Evolutionary conservation across 2,329 filamentous ascomycete species (phyloP), one percentile per base, ranked within the genome.

Genomic region (Xylariomycetidae sp.): DNA sequence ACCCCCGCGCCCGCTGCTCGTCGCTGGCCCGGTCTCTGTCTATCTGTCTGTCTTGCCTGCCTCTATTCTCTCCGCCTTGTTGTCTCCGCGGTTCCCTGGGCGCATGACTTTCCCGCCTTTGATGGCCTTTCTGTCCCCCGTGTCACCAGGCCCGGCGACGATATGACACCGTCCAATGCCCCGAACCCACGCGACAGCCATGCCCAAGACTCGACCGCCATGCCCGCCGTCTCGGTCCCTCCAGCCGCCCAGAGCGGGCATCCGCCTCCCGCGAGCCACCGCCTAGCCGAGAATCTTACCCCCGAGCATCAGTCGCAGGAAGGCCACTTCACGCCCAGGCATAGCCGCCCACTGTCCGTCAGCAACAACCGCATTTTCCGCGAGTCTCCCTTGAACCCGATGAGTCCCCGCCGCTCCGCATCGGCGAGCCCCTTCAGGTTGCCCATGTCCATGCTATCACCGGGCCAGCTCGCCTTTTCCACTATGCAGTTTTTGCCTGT

Each of bases 401-500:
- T 44, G 20, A 41, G 28, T 19, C 44, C 39, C 15, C 46, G 29
- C 19, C 47, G 46, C 34, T 49, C 50, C 7, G 41, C 40, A 6
- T 66, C 43, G 17, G 39, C 51, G 13, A 64, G 59, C 37, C 58
- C 59, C 4, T 56, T 63, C 29, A 54, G 52, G 13, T 39, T 65
- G 10, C 38, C 61, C 5, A 69, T 74, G 57, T 67, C 69, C 0
- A 56, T 56, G 33, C 62, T 69, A 30, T 70, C 67, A 0, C 64
- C 70, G 0, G 67, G 63, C 2, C 71, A 76, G 46, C 58, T 79
- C 24, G 78, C 81, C 15, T 76, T 85, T 38, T 73, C 78, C 1
- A 77, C 82, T 5, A 63, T 89, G 58, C 81, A 85, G 49, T 86
- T 84, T 50, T 65, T 89, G 5, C 85, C 84, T 0, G 75, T 85